Evolutionary conservation across 441 rosid species (phyloP).

Genomic region (Corymbia calophylla): DNA sequence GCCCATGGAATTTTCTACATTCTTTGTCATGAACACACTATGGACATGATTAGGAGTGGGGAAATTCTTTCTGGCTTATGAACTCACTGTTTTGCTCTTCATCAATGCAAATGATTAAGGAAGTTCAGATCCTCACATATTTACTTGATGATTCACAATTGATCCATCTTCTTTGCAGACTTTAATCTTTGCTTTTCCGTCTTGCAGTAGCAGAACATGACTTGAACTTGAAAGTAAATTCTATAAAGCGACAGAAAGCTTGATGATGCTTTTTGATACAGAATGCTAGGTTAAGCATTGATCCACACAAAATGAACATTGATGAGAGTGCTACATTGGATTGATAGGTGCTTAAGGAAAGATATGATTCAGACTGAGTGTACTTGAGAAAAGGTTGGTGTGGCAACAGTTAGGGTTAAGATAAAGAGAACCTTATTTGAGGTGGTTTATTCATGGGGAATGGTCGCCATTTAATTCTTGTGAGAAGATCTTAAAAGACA

Average conservation of each 20-base stretch:
- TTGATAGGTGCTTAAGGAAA: not conserved
- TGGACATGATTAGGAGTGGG: not conserved
- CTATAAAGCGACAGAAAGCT: not conserved
- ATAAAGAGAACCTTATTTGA: not conserved
- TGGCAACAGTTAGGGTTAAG: not conserved
- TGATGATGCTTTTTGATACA: not conserved
- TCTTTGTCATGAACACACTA: not conserved
- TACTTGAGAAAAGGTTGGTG: not conserved
- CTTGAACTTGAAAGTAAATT: not conserved
- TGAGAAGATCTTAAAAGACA: not conserved
- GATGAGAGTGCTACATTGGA: not conserved
- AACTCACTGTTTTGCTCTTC: not conserved
- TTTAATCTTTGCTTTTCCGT: not conserved
- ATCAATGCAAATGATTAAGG: not conserved
- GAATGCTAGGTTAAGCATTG: not conserved
- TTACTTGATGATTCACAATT: not conserved
- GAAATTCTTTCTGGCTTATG: not conserved
- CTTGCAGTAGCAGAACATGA: not conserved
- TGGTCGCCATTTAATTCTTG: not conserved
- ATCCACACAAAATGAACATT: not conserved
- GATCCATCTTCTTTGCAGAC: not conserved
- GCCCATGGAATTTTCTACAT: not conserved
- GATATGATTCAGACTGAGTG: not conserved
- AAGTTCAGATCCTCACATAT: not conserved
- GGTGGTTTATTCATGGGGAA: not conserved